These are phyloP conservation scores for Boletus pseudo-olivaceus DNA, from an alignment of 768 basidiomycete species.

Conservation along the genomic window DNA sequence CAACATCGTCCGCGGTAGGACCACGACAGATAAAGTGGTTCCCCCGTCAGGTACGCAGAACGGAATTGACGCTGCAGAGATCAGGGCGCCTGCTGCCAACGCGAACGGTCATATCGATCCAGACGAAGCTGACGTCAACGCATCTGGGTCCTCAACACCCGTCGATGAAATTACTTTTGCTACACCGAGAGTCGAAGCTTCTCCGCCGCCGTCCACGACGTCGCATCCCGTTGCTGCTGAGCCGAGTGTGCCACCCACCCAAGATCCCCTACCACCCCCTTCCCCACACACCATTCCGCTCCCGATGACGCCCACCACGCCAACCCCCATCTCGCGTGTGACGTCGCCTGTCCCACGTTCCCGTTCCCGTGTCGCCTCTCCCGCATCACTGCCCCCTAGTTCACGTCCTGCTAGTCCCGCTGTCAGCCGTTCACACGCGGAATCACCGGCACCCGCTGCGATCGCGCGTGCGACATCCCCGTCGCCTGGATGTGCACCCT, in stretches of 20 bases:
- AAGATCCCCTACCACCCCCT: slow-evolving; percentile 10
- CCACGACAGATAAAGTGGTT: slow-evolving; percentile 9
- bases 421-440: slow-evolving; percentile 21
- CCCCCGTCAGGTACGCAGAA: not conserved
- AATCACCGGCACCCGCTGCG: slow-evolving; percentile 19
- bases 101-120: slow-evolving; percentile 3
- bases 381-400: slow-evolving; percentile 27
- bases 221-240: slow-evolving; percentile 9
- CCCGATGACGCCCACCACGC: slow-evolving; percentile 23
- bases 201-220: not conserved
- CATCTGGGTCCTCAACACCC: slow-evolving; percentile 18
- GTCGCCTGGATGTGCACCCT: slow-evolving; percentile 5
- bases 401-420: slow-evolving; percentile 30
- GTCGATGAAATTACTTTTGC: slow-evolving; percentile 22
- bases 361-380: slow-evolving; percentile 31
- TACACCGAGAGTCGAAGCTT: slow-evolving; percentile 7
- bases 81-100: not conserved
- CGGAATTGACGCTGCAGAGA: not conserved
- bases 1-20: slow-evolving; percentile 35
- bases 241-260: not conserved
- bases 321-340: slow-evolving; percentile 24
- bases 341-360: slow-evolving; percentile 28
- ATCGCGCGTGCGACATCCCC: slow-evolving; percentile 10
- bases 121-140: slow-evolving; percentile 6
- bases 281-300: slow-evolving; percentile 23